Base-by-base conservation (phyloP, 2,329 filamentous ascomycete species). In the Diaporthe citriasiana region DNA sequence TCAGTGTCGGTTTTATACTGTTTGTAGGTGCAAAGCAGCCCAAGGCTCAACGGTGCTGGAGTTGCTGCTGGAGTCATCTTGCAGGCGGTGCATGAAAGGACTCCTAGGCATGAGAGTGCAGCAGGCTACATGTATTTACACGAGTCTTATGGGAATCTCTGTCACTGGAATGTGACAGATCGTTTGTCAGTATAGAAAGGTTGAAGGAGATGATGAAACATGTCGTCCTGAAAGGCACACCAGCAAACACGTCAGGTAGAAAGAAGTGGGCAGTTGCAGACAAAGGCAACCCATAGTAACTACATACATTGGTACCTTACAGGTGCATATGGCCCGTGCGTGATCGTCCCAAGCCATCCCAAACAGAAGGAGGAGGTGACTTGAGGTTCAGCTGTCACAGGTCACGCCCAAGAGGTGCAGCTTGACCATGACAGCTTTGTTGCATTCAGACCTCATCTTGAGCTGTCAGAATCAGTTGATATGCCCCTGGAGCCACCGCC, bases 1-100 rank as follows among this genome's bases (percentile, higher is more conserved):
- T 70, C 68, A 25, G 68, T 70, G 55, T 70, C 68, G 27, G 68
- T 51, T 27, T 70, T 70, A 51, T 70, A 70, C 27, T 59, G 68
- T 40, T 70, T 70, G 42, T 70, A 70, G 25, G 17, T 40, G 33
- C 45, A 30, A 22, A 68, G 63, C 47, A 68, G 63, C 8, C 63
- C 63, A 38, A 53, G 30, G 45, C 33, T 30, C 15, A 53, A n/a
- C 8, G 33, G 6, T 40, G 45, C 4, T 12, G 63, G 30, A 12
- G n/a, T 25, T 22, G 63, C 22, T 68, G 63, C 22, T 30, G 47
- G 33, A 53, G 47, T 17, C 63, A 68, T 68, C 22, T 8, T 66
- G 63, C 45, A 66, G 45, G n/a, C 25, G 33, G 33, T 7, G 33
- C 63, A 66, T 50, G 45, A 15, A 66, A n/a, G 22, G 17, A 33